Evolutionary conservation across 1,284 basidiomycete genomes (phyloP), one percentile per base, ranked within the genome.

Genomic region (Laetiporus sulphureus): DNA sequence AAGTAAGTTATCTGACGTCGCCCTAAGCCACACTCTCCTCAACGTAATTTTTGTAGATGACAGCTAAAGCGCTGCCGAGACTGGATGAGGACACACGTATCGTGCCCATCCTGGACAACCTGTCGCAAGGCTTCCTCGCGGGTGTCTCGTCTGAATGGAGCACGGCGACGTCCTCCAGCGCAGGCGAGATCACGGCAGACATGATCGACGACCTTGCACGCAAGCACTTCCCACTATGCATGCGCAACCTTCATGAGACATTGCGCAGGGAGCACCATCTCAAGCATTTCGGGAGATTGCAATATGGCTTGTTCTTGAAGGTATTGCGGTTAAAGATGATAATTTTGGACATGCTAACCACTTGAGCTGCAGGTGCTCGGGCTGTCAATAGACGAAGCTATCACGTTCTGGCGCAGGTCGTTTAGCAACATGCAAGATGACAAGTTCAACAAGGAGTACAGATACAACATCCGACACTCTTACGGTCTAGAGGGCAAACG

Each of bases 361-460:
- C 25, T 48, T 23, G 37, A 32, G 18, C 15, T 4, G 19, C 55
- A 96, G 92, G 88, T 91, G 4, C 72, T 99, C 41, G 95, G 95
- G 2, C 65, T 99, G 38, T 89, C 93, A 0, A 80, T 99, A 38
- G 95, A 99, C 22, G 95, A 99, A 65, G 94, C 96, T 2, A 66
- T 98, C 40, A 66, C 80, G 5, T 99, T 98, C 66, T 99, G 96
- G 96, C 73, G 91, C 41, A 84, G 85, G 54, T 84, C 86, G 24
- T 98, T 96, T 61, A 72, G 73, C 36, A 73, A 68, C 27, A 79
- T 90, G 44, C 82, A 82, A 18, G 94, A 98, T 51, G 93, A 99
- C 67, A 89, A 94, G 64, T 99, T 99, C 69, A 94, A 93, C 69
- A 99, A 99, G 63, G 91, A 97, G 59, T 88, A 98, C 72, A 84